Conservation (phyloP, 192 early-diverging fungal genomes). For the Endogone sp. region DNA sequence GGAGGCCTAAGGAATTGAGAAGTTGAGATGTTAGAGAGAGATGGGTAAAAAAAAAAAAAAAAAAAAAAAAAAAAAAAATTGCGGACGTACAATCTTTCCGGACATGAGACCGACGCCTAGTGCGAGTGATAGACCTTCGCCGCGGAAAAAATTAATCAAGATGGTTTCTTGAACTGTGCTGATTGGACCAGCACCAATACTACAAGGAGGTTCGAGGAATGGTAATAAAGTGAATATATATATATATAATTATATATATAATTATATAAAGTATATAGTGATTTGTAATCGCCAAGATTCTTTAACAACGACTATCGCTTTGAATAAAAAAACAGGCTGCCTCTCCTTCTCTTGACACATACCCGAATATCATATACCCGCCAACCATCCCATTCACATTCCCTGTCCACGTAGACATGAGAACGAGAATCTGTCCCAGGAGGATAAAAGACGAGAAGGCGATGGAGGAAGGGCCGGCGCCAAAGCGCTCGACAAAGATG, state of each 20-base stretch:
- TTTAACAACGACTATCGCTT: too few species aligned
- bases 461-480: constrained; percentile 39
- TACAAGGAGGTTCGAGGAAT: neutral
- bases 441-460: constrained; percentile 37
- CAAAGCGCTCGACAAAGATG: constrained; percentile 34
- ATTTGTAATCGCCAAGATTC: too few species aligned
- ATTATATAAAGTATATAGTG: too few species aligned
- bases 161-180: neutral
- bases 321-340: too few species aligned
- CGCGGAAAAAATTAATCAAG: constrained; percentile 7
- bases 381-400: constrained; percentile 35
- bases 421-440: constrained; percentile 23
- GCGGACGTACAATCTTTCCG: constrained; percentile 2
- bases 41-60: constrained; percentile 13
- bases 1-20: neutral
- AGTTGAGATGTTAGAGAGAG: neutral
- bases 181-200: neutral
- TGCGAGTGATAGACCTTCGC: neutral
- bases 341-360: constrained; percentile 3
- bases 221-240: constrained; percentile 1
- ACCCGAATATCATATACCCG: constrained; percentile 41
- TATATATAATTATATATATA: too few species aligned
- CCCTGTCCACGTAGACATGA: constrained; percentile 31
- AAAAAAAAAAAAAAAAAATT: neutral
- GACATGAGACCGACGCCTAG: neutral